These are phyloP conservation scores for Galerina marginata DNA, from an alignment of 768 basidiomycete genomes.

Conservation along the genomic window DNA sequence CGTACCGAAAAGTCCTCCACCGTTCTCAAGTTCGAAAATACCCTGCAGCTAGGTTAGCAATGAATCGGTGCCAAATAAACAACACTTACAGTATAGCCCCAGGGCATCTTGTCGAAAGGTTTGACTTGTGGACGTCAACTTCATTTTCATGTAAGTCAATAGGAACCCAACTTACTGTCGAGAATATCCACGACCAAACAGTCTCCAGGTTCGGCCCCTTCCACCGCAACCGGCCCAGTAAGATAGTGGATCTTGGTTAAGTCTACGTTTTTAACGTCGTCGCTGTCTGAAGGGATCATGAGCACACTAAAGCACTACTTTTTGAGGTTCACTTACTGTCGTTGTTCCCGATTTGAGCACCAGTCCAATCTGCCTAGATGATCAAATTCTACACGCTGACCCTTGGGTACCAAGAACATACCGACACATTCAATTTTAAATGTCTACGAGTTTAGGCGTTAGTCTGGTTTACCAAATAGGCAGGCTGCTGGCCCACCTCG, in stretches of 20 bases:
- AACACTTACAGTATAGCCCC: slow-evolving; percentile 71
- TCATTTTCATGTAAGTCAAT: not conserved
- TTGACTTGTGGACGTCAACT: slow-evolving; percentile 43
- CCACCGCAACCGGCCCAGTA: slow-evolving; percentile 76
- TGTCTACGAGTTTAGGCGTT: slow-evolving; percentile 39
- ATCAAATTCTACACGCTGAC: not conserved
- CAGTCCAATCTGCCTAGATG: slow-evolving; percentile 68
- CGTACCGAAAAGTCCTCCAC: slow-evolving; percentile 72
- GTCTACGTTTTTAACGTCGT: slow-evolving; percentile 72
- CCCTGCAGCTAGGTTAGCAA: slow-evolving; percentile 45
- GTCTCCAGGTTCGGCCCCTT: slow-evolving; percentile 80
- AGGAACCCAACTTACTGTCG: slow-evolving; percentile 51
- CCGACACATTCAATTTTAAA: slow-evolving; percentile 78
- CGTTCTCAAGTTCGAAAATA: slow-evolving; percentile 76
- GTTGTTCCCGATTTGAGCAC: slow-evolving; percentile 79
- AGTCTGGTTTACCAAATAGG: not conserved
- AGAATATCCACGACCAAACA: slow-evolving; percentile 81
- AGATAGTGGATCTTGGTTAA: slow-evolving; percentile 73
- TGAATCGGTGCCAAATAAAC: not conserved
- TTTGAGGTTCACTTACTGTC: slow-evolving; percentile 51
- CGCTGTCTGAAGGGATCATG: slow-evolving; percentile 48
- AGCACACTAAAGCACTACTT: not conserved
- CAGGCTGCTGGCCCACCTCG: slow-evolving; percentile 37
- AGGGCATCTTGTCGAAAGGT: slow-evolving; percentile 78
- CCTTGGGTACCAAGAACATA: slow-evolving; percentile 29